Evolutionary conservation across 352 stramenopile species (phyloP).

Genomic region (Aphanomyces invadans): DNA sequence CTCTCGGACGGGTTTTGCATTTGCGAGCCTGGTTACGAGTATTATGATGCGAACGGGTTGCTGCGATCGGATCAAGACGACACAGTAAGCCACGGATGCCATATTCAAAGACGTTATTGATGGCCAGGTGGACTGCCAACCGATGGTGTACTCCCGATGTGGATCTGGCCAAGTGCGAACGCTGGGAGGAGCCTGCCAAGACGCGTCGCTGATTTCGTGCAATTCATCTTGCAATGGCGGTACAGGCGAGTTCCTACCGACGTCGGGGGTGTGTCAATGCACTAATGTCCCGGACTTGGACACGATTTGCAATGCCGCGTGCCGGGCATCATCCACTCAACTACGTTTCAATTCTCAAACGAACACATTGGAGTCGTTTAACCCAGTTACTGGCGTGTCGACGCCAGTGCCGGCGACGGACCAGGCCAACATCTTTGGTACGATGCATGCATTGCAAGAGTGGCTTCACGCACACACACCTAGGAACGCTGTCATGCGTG

Average conservation of each 20-base stretch:
- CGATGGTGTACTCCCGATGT: slow-evolving; percentile 86
- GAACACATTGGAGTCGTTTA: slow-evolving; percentile 48
- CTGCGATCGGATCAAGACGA: slow-evolving; percentile 73
- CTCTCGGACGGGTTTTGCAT: slow-evolving; percentile 87
- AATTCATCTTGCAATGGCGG: slow-evolving; percentile 55
- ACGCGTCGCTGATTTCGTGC: slow-evolving; percentile 35
- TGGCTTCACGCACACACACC: neutral
- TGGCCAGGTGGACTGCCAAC: slow-evolving; percentile 84
- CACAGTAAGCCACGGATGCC: neutral
- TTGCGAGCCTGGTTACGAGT: slow-evolving; percentile 87
- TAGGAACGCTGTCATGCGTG: slow-evolving; percentile 43
- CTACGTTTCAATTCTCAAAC: slow-evolving; percentile 54
- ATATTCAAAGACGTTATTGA: neutral
- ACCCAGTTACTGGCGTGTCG: slow-evolving; percentile 36
- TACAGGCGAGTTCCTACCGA: slow-evolving; percentile 64
- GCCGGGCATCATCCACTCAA: slow-evolving; percentile 41
- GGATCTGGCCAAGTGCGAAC: slow-evolving; percentile 59
- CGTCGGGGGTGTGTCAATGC: slow-evolving; percentile 84
- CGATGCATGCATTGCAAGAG: neutral
- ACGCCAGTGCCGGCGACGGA: slow-evolving; percentile 25
- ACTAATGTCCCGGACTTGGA: slow-evolving; percentile 64
- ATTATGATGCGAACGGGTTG: slow-evolving; percentile 83
- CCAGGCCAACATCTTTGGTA: slow-evolving; percentile 31
- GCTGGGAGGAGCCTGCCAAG: slow-evolving; percentile 58
- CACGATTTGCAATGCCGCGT: slow-evolving; percentile 69